Conservation (phyloP, 352 stramenopile species). For the Pythium monospermum region DNA sequence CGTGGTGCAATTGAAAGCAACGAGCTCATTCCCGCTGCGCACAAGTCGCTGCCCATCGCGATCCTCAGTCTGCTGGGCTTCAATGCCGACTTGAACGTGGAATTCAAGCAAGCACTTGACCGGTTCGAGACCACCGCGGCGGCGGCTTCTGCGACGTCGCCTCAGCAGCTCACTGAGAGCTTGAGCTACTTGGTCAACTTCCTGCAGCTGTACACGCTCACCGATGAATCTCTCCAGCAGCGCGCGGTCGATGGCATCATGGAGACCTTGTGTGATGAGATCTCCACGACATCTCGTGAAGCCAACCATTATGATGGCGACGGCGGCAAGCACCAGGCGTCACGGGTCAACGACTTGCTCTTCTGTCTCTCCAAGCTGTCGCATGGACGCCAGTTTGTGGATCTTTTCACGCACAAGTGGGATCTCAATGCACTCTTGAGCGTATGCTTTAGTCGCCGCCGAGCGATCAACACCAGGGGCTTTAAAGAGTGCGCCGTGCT, state of each 20-base stretch:
- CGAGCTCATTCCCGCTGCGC: constrained; percentile 32
- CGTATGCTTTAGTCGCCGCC: constrained; percentile 33
- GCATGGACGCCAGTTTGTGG: constrained; percentile 34
- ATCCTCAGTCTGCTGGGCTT: constrained; percentile 66
- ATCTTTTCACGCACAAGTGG: constrained; percentile 48
- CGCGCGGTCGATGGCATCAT: constrained; percentile 51
- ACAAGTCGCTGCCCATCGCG: constrained; percentile 55
- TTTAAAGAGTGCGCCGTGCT: constrained; percentile 37
- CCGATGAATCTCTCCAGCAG: constrained; percentile 39
- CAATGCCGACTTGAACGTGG: constrained; percentile 60
- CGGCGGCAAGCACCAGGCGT: not conserved
- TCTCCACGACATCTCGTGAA: constrained; percentile 5
- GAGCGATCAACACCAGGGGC: constrained; percentile 30
- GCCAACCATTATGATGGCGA: constrained; percentile 7
- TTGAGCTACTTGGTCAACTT: constrained; percentile 63
- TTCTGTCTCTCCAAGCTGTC: constrained; percentile 36
- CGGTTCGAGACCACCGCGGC: constrained; percentile 26
- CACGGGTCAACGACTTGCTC: constrained; percentile 23
- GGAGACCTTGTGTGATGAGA: constrained; percentile 30
- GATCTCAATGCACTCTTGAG: constrained; percentile 37
- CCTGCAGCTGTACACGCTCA: constrained; percentile 54
- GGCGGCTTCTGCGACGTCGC: too few species aligned
- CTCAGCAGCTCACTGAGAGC: constrained; percentile 31
- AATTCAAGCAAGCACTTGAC: constrained; percentile 43
- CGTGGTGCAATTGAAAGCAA: constrained; percentile 57